Base-by-base conservation (phyloP, 352 stramenopile genomes). In the Phytophthora sp. region DNA sequence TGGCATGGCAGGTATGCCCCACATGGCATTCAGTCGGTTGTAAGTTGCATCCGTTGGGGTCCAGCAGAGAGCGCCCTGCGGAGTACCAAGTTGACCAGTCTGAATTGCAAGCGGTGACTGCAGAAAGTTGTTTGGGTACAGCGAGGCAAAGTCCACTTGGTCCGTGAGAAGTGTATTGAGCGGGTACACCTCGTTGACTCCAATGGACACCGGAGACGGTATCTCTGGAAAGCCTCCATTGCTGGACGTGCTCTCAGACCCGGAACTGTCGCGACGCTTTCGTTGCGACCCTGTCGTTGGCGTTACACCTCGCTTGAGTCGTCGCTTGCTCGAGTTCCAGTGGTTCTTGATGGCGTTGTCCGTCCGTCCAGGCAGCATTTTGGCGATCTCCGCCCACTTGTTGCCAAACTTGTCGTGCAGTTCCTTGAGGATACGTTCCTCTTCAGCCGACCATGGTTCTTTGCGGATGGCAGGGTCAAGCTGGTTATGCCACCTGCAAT, bases 271-370 rank as follows among this genome's bases (percentile, higher is more conserved):
- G 6, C 49, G 56, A 23, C 60, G 62, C 34, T 63, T 77, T 45
- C 59, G 55, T 27, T 77, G 63, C 18, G 38, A 54, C 0, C 38
- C 27, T 10, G 17, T 12, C 0, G 52, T 54, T 8, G 69, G 54
- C 8, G 57, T 63, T 9, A 63, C 26, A 13, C 65, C 85, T n/a
- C 82, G 77, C 57, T 89, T 88, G 20, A 89, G 66, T 2, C 86
- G 77, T 28, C 87, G 68, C 53, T 94, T 96, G 62, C 78, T 91
- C n/a, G 84, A 94, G 62, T 96, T 94, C 87, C 89, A 97, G 79
- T 96, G 89, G 64, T 97, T 97, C 72, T 97, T 97, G 72, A 97
- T 96, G 9, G 87, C 86, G 45, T 97, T 97, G 69, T 97, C 90
- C 0, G 90, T 97, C 31, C 90, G 66, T 0, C 90, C 90, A 0